Evolutionary conservation across 441 rosid species (phyloP).

Genomic region (Erysimum cheiri): DNA sequence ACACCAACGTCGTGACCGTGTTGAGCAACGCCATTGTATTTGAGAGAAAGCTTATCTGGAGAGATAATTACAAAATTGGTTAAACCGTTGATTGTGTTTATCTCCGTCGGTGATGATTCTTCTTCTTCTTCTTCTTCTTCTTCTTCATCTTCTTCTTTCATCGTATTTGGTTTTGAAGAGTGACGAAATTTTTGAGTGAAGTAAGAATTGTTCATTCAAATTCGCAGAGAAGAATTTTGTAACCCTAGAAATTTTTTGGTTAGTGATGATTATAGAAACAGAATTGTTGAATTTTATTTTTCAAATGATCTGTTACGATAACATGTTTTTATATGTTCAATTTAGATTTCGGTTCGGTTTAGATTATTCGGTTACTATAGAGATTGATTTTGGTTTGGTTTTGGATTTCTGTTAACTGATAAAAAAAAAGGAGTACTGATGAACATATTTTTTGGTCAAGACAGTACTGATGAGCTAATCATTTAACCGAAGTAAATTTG

Average conservation of each 20-base stretch:
- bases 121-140: constrained; percentile 32
- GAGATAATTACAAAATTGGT: constrained; percentile 74
- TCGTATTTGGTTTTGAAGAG: constrained; percentile 34
- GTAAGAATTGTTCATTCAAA: constrained; percentile 43
- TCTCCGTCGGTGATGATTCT: constrained; percentile 79
- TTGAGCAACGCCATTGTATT: constrained; percentile 58
- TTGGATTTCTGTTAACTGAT: no score
- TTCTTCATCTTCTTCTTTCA: constrained; percentile 46
- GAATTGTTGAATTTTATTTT: not conserved
- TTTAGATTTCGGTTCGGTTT: no score
- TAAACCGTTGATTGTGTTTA: constrained; percentile 84
- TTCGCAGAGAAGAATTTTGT: not conserved
- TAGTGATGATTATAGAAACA: not conserved
- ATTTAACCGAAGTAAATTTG: no score
- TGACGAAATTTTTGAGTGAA: constrained; percentile 53
- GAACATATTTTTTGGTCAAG: no score
- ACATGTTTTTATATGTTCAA: no score
- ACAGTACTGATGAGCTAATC: no score
- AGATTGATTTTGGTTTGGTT: no score
- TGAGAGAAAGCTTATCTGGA: constrained; percentile 75
- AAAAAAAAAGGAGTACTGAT: no score
- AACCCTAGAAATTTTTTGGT: constrained; percentile 35
- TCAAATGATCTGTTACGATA: no score
- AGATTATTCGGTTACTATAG: no score
- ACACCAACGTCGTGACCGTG: constrained; percentile 91